Base-by-base conservation (phyloP, 2,329 filamentous ascomycete genomes). In the Alternaria sp. region DNA sequence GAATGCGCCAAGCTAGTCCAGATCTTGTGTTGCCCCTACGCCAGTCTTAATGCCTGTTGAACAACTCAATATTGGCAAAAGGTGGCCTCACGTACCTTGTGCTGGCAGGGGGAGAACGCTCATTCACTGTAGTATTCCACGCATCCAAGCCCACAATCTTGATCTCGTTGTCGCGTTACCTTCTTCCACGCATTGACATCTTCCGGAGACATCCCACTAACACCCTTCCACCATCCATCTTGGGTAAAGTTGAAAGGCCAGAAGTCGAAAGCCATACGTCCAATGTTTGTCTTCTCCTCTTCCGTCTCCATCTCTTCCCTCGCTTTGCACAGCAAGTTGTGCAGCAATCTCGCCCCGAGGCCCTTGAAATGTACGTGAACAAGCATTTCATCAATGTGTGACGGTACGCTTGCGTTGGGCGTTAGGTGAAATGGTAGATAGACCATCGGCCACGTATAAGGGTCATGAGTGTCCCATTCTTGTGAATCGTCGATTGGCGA, bases 241-340 rank as follows among this genome's bases (percentile, higher is more conserved):
- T 25, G 6, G 10, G 47, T 52, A 3, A 40, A 23, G 25, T 59
- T 59, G 40, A 56, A 57, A 17, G 46, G 51, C 63, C 63, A 59
- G 7, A 17, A 58, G 25, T 47, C n/a, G 17, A 56, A 45, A 5
- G 50, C 54, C 13, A 45, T 44, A 11, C 44, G 51, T 36, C 47
- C 40, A 1, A 59, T 26, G 3, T 23, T 19, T 12, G 4, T n/a
- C 21, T 28, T 53, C 4, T 59, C 51, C 17, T 49, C 36, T 6
- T 64, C 62, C 3, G n/a, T 52, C n/a, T 17, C 8, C 19, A 10
- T 30, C 8, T 19, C 50, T 5, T 51, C 21, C 1, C 44, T 51
- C n/a, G 50, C 28, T 19, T 51, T 17, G 17, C 3, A 36, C 12
- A 53, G 7, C 13, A 54, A 17, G 6, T 45, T 4, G 15, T 21